Conservation (phyloP, 441 rosid genomes). For the Oxalis stricta region DNA sequence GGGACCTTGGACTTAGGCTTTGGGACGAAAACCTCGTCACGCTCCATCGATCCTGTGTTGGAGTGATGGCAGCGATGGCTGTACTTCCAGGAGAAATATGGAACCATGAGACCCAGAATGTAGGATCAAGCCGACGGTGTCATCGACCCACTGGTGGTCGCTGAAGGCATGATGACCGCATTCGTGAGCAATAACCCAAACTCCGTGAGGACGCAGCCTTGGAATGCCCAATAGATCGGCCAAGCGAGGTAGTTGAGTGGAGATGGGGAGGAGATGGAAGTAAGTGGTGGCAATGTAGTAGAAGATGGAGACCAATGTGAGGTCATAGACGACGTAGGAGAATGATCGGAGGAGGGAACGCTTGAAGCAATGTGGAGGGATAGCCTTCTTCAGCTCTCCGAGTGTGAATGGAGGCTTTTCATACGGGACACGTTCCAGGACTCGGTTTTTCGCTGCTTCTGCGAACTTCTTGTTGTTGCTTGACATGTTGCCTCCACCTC, state of each 20-base stretch:
- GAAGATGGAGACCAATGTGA: slow-evolving; percentile 17
- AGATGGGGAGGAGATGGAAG: slow-evolving; percentile 19
- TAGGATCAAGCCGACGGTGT: slow-evolving; percentile 27
- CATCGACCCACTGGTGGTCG: slow-evolving; percentile 31
- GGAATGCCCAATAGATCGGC: slow-evolving; percentile 28
- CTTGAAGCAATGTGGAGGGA: slow-evolving; percentile 30
- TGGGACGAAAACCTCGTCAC: slow-evolving; percentile 37
- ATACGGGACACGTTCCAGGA: slow-evolving; percentile 17
- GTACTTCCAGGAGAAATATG: slow-evolving; percentile 39
- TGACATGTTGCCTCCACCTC: too few relatives aligned
- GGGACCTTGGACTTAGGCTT: slow-evolving; percentile 18
- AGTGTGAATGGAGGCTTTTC: slow-evolving; percentile 29
- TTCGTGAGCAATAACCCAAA: slow-evolving; percentile 42
- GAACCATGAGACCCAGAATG: slow-evolving; percentile 33
- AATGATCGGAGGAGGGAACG: slow-evolving; percentile 26
- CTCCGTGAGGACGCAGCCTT: slow-evolving; percentile 32
- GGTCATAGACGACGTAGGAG: slow-evolving; percentile 26
- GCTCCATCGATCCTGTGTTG: slow-evolving; percentile 33
- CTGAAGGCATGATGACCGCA: slow-evolving; percentile 44
- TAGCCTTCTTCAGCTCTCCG: slow-evolving; percentile 26
- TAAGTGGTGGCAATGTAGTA: slow-evolving; percentile 22
- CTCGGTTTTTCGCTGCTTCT: slow-evolving; percentile 2
- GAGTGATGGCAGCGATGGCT: slow-evolving; percentile 44
- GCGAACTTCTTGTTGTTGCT: too few relatives aligned
- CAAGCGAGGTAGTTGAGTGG: slow-evolving; percentile 22